Evolutionary conservation across 176 grass and related monocot species (phyloP).

Genomic region (Luzula sylvatica): DNA sequence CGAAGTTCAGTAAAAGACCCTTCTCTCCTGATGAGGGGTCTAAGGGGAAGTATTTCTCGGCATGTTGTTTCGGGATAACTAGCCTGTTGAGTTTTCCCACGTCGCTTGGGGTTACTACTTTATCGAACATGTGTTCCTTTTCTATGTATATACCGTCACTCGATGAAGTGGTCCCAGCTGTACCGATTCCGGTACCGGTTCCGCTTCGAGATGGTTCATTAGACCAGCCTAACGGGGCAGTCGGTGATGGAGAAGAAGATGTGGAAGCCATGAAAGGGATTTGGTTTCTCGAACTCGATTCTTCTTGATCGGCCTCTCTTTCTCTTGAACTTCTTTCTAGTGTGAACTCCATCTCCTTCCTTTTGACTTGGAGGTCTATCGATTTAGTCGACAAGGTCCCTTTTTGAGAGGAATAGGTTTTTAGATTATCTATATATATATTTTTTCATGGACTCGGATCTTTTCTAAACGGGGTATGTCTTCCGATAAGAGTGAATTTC

Average conservation of each 20-base stretch:
- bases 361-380: not conserved
- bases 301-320: conserved; percentile 7
- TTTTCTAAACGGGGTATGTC: conserved; percentile 8
- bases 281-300: conserved; percentile 9
- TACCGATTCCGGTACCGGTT: conserved; percentile 27
- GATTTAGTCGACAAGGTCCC: conserved; percentile 4
- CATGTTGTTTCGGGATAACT: conserved; percentile 97
- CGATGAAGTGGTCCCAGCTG: not conserved
- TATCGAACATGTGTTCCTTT: conserved; percentile 99
- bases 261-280: conserved; percentile 37
- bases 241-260: conserved; percentile 21
- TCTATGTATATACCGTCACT: conserved; percentile 23
- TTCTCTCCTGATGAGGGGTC: conserved; percentile 65
- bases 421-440: conserved; percentile 9
- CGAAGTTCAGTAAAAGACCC: conserved; percentile 72
- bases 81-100: conserved; percentile 96
- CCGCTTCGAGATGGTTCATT: conserved; percentile 19
- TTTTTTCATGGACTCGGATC: conserved; percentile 12
- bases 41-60: conserved; percentile 92
- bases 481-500: conserved; percentile 10
- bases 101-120: conserved; percentile 96
- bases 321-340: conserved; percentile 17
- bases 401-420: conserved; percentile 11
- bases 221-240: conserved; percentile 5
- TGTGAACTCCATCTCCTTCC: conserved; percentile 14